Evolutionary conservation across 305 asterid species (phyloP), one percentile per base, ranked within the genome.

Genomic region (Solanum hybrid): DNA sequence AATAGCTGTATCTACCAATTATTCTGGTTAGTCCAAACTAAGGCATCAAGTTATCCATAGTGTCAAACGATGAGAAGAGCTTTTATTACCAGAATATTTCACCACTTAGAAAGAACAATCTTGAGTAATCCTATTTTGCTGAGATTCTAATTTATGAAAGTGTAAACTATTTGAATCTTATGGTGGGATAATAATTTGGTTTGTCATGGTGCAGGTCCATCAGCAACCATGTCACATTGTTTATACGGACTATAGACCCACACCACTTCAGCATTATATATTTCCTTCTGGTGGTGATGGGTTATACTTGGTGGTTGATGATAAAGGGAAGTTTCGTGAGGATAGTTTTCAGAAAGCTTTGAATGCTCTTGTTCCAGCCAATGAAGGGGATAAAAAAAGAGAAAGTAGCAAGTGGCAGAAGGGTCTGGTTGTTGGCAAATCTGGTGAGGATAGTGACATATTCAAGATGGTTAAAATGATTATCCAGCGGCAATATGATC

Each of bases 401-500:
- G 98, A 95, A 90, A 92, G 91, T 32, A 96, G 97, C 17, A 95
- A 94, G 93, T 93, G 97, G 96, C 95, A 93, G 92, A 96, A 94
- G 92, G 98, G 99, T 71, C 35, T 94, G 89, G 91, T 94, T 88
- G 76, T 92, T 89, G 98, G 99, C 89, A 97, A 93, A 94, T 92
- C 95, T 10, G 98, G 98, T 14, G 98, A 97, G 90, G 98, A 95
- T 81, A 96, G 98, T 89, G 99, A 97, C 90, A 96, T 97, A 88
- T 96, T 97, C 92, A 96, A 96, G 94, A 96, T 97, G 98, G 99
- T 97, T 92, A 97, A 97, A 92, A 97, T 95, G 99, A 95, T 96
- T 90, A 95, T 96, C 89, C 93, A 93, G 91, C 97, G 97, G 42
- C 98, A 96, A 89, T 97, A 97, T 91, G 99, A 97, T 93, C 99